Base-by-base conservation (phyloP, 1,284 basidiomycete species). In the Boletus albobrunnescens region DNA sequence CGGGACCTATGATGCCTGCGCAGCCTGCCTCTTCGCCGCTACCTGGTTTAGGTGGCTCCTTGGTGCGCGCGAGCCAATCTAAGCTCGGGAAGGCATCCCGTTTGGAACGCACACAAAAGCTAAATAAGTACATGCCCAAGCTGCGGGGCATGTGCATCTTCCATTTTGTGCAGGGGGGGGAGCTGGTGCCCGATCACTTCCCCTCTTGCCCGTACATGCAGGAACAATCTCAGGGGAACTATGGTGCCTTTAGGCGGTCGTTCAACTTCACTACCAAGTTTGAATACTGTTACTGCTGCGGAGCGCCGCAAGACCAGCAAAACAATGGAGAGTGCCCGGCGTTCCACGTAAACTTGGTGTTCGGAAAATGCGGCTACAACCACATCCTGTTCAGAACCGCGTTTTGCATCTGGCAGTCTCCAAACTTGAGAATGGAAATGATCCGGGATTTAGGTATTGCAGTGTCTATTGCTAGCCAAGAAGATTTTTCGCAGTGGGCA, bases 351-450 rank as follows among this genome's bases (percentile, higher is more conserved):
- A 28, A 7, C 22, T 33, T 47, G 24, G 23, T 6, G 2, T 38
- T 48, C 6, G 45, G 41, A 14, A 47, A 36, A 36, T 47, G 42
- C 16, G 42, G 22, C 26, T 47, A 46, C 17, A 31, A 46, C 17
- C 47, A 47, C 5, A 13, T 47, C 10, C 16, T 46, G 14, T 46
- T 47, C n/a, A 30, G 22, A 26, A 35, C 19, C 0, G 16, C 6
- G 2, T 47, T 47, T 13, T 47, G 45, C 20, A 39, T 48, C 19
- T 48, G 36, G 44, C 47, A 47, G n/a, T 47, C 3, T 9, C n/a
- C n/a, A 12, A 24, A 2, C 3, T 10, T 48, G 24, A 1, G 16
- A 19, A 5, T 0, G 3, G 9, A 47, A 4, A 47, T 47, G 36
- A 32, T 47, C 3, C 5, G 5, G 8, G 46, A 46, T 38, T 32